A percentile compares a stretch with the other conserved stretches of the same genome.
phyloP scores from a whole-genome alignment of 2,329 filamentous ascomycete genomes.

The Neofusicoccum laricinum region DNA sequence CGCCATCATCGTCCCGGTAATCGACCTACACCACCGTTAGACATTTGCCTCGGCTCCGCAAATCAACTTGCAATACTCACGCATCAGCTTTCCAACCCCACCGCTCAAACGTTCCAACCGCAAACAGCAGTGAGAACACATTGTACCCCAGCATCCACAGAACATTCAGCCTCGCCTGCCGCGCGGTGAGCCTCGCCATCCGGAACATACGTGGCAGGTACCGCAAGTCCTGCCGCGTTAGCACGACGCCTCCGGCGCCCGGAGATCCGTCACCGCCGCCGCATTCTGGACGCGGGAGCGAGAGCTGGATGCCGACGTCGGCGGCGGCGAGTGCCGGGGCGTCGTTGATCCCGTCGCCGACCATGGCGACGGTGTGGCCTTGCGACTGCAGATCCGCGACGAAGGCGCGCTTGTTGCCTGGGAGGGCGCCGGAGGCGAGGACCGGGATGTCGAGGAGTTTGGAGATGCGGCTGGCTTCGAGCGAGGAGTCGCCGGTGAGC shows the following conservation, averaged over 20 bases:
- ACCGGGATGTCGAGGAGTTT: not conserved
- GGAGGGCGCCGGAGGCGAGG: not conserved
- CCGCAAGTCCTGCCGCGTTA: not conserved
- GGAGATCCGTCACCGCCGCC: not conserved
- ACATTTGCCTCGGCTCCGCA: not conserved
- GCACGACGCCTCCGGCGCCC: not conserved
- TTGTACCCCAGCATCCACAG: not conserved
- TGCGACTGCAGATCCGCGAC: not conserved
- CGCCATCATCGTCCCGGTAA: not conserved
- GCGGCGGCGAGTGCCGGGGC: slow-evolving; percentile 75
- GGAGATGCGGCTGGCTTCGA: not conserved
- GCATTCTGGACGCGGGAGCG: not conserved
- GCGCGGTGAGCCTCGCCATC: not conserved
- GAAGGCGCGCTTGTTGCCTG: not conserved
- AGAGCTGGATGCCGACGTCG: slow-evolving; percentile 66
- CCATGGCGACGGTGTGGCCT: slow-evolving; percentile 29
- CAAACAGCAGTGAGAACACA: not conserved
- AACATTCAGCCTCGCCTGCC: not conserved
- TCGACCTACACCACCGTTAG: not conserved
- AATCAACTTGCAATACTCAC: not conserved
- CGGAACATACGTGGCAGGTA: not conserved
- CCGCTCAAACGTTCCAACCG: not conserved
- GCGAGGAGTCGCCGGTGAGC: not conserved
- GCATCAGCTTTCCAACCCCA: not conserved
- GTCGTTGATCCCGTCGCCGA: slow-evolving; percentile 85